Conservation (phyloP, 345 rosid genomes). For the Salix exigua region DNA sequence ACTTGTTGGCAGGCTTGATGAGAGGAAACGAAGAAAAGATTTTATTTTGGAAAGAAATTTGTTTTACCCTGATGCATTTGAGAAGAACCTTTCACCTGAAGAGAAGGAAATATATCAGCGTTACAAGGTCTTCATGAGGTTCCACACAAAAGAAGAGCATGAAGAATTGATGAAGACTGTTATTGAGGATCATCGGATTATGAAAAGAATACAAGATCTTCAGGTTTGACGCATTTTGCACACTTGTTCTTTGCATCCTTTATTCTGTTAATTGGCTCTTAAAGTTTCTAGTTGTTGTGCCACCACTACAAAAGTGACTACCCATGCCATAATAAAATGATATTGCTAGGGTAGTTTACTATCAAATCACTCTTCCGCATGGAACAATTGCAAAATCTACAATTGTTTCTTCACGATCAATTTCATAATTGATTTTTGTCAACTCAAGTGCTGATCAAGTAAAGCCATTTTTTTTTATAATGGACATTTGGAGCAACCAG, state of each 20-base stretch:
- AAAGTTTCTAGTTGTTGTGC: no score
- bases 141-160: constrained; percentile 86
- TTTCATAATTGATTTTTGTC: neutral
- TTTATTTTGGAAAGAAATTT: constrained; percentile 84
- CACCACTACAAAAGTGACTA: neutral
- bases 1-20: constrained; percentile 71
- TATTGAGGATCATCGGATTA: constrained; percentile 63
- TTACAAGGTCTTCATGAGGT: constrained; percentile 76
- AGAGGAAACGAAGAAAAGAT: constrained; percentile 91
- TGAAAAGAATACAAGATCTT: constrained; percentile 75
- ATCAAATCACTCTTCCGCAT: neutral
- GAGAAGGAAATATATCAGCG: constrained; percentile 63
- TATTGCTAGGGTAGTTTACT: neutral
- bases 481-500: neutral
- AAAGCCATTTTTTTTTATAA: neutral
- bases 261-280: neutral
- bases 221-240: constrained; percentile 51
- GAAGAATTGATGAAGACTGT: constrained; percentile 60
- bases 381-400: neutral
- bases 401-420: neutral
- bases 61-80: constrained; percentile 64
- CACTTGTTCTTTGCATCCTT: neutral
- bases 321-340: neutral
- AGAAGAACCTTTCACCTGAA: constrained; percentile 61
- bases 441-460: neutral